Conservation (phyloP, 257 asterid species). For the Linaria vulgaris region DNA sequence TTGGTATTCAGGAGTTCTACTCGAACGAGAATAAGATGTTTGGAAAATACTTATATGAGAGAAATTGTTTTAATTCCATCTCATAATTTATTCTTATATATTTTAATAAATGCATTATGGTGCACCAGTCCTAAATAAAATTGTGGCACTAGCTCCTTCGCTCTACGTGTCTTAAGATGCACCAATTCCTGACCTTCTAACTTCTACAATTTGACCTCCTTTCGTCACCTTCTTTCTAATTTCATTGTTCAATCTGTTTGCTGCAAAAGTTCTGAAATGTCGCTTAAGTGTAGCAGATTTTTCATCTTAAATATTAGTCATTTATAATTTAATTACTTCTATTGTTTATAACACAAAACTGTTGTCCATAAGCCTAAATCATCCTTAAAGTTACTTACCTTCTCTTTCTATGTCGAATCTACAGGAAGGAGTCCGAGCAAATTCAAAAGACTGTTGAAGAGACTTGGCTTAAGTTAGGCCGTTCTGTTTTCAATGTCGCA, state of each 20-base stretch:
- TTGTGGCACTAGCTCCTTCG: too few species aligned
- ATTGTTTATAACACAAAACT: neutral
- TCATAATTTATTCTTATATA: too few species aligned
- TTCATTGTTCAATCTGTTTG: neutral
- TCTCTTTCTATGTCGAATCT: neutral
- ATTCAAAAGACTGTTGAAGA: neutral
- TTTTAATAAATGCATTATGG: too few species aligned
- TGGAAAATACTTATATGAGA: too few species aligned
- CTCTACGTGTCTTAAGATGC: too few species aligned
- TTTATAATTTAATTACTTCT: neutral
- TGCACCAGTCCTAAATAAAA: too few species aligned
- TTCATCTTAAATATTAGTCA: neutral
- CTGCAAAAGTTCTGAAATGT: neutral
- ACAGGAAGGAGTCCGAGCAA: neutral
- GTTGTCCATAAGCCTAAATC: neutral
- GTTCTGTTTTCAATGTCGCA: neutral
- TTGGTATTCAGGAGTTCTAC: too few species aligned
- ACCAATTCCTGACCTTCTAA: neutral
- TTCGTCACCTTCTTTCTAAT: neutral
- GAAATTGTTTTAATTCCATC: too few species aligned
- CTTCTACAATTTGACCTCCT: neutral
- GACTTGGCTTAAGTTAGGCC: constrained; percentile 1
- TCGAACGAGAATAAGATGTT: too few species aligned
- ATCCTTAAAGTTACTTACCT: neutral
- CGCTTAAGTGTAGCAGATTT: neutral